Percentiles rank a stretch among this genome's conserved stretches.
phyloP scores from a whole-genome alignment of 768 basidiomycete genomes.

The Tulasnella sp. region DNA sequence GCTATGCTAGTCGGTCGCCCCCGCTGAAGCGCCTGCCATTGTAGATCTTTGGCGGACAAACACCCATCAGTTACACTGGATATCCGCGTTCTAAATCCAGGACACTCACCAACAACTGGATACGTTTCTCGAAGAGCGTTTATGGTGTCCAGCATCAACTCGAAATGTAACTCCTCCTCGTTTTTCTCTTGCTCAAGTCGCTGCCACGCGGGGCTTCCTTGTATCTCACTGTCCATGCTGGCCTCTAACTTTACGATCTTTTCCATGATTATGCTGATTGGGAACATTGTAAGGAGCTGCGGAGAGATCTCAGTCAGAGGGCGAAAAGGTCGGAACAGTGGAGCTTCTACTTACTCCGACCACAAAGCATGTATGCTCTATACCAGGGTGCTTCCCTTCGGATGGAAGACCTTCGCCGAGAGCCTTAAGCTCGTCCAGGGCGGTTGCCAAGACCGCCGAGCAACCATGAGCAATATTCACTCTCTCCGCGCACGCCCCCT shows the following conservation, averaged over 20 bases:
- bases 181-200: not conserved
- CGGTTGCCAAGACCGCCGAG: not conserved
- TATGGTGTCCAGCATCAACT: not conserved
- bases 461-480: not conserved
- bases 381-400: not conserved
- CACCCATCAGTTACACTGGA: not conserved
- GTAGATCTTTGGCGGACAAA: not conserved
- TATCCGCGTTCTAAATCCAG: not conserved
- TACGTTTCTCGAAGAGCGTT: not conserved
- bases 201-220: not conserved
- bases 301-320: not conserved
- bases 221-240: not conserved
- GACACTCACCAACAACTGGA: constrained; percentile 6
- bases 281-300: not conserved
- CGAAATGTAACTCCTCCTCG: constrained; percentile 1
- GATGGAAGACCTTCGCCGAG: not conserved
- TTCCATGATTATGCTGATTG: not conserved
- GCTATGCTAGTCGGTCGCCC: not conserved
- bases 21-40: not conserved
- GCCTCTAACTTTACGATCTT: not conserved
- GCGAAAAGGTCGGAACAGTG: not conserved
- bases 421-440: not conserved
- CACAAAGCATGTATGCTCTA: constrained; percentile 18
- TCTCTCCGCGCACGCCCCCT: not conserved
- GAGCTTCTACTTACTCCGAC: not conserved